phyloP scores from a whole-genome alignment of 495 filamentous ascomycete genomes.

The Tuber microsphaerosporum region DNA sequence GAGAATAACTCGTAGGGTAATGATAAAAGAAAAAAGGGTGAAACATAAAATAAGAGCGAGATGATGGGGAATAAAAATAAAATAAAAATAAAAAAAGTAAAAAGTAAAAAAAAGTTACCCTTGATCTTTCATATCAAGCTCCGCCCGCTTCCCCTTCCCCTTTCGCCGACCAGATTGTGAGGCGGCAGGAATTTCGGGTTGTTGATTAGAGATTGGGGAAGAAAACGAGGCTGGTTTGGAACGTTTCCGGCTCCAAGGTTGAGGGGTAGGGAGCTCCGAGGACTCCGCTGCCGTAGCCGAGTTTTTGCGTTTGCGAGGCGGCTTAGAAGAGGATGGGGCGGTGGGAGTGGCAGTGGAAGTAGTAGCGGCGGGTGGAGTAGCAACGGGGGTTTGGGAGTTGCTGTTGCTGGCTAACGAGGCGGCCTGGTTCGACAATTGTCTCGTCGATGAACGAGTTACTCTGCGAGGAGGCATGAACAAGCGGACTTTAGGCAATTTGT shows the following conservation, averaged over 20 bases:
- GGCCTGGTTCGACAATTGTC: slow-evolving; percentile 40
- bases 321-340: slow-evolving; percentile 24
- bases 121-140: slow-evolving; percentile 55
- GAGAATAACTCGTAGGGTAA: neutral
- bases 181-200: slow-evolving; percentile 13
- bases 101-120: slow-evolving; percentile 53
- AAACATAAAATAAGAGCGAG: neutral
- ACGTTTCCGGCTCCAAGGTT: slow-evolving; percentile 27
- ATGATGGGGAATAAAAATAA: neutral
- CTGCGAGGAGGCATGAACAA: slow-evolving; percentile 44
- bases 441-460: slow-evolving; percentile 43
- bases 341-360: slow-evolving; percentile 25
- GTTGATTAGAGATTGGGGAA: slow-evolving; percentile 18
- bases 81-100: slow-evolving; percentile 5
- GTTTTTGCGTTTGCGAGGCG: slow-evolving; percentile 36
- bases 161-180: slow-evolving; percentile 45
- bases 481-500: slow-evolving; percentile 33
- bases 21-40: neutral
- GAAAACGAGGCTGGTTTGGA: slow-evolving; percentile 30
- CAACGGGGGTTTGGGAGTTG: slow-evolving; percentile 18
- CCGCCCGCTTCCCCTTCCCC: slow-evolving; percentile 52
- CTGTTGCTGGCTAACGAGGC: slow-evolving; percentile 35
- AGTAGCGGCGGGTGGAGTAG: slow-evolving; percentile 21
- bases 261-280: slow-evolving; percentile 21
- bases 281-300: slow-evolving; percentile 23